Conservation (phyloP, 441 rosid species). For the Arabidopsis hybrid region DNA sequence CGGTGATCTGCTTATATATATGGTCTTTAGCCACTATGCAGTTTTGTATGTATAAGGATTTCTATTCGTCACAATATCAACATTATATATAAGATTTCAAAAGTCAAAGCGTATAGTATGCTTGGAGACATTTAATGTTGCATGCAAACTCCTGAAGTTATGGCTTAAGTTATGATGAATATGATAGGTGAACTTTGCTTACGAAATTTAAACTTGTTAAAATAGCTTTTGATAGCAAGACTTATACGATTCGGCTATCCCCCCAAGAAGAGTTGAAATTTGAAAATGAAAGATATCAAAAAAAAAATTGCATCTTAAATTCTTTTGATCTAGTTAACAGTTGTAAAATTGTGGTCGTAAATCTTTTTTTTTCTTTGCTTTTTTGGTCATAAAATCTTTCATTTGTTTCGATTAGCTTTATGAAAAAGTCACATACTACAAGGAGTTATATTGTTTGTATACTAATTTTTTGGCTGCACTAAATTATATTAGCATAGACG, state of each 20-base stretch:
- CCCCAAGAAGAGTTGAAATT: constrained; percentile 25
- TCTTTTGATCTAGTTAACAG: not conserved
- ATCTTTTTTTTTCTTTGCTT: too few relatives aligned
- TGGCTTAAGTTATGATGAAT: constrained; percentile 44
- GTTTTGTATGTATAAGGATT: not conserved
- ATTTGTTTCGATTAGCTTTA: too few relatives aligned
- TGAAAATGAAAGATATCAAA: not conserved
- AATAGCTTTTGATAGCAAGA: constrained; percentile 8
- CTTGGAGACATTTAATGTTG: constrained; percentile 30
- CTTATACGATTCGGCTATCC: constrained; percentile 20
- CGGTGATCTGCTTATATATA: not conserved
- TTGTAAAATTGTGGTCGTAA: too few relatives aligned
- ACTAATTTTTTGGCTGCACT: not conserved
- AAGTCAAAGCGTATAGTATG: constrained; percentile 35
- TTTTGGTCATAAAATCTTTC: too few relatives aligned
- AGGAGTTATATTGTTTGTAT: too few relatives aligned
- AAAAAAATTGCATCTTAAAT: not conserved
- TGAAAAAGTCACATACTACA: too few relatives aligned
- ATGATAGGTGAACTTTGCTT: constrained; percentile 37
- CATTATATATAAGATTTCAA: constrained; percentile 21
- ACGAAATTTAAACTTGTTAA: constrained; percentile 16
- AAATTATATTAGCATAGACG: not conserved
- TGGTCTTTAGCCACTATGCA: constrained; percentile 3
- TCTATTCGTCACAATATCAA: constrained; percentile 1
- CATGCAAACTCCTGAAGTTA: constrained; percentile 42